A percentile compares a stretch with the other conserved stretches of the same genome.
phyloP scores from a whole-genome alignment of 371 early-diverging fungal genomes.

The Coemansia sp. region DNA sequence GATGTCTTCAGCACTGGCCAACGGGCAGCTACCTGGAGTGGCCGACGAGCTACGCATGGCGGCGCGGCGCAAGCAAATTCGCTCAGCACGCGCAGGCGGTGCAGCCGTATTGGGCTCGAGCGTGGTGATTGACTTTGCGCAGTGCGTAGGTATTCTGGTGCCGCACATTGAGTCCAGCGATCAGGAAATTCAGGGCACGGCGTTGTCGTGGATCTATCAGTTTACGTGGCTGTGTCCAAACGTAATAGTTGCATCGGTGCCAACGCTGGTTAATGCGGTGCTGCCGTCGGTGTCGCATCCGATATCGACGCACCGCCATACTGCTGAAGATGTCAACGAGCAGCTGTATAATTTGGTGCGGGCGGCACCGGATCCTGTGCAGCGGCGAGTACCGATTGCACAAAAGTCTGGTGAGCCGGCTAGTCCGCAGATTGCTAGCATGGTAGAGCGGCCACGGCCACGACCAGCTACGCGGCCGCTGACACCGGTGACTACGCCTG shows the following conservation, averaged over 20 bases:
- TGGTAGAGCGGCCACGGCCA: background rate
- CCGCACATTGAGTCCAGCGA: constrained; percentile 77
- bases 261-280: constrained; percentile 71
- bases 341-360: constrained; percentile 68
- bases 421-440: background rate
- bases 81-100: constrained; percentile 26
- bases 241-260: constrained; percentile 73
- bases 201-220: constrained; percentile 83
- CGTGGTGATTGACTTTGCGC: constrained; percentile 74
- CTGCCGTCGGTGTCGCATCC: constrained; percentile 80
- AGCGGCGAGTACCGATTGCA: constrained; percentile 2
- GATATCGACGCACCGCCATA: constrained; percentile 56
- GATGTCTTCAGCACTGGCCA: constrained; percentile 24
- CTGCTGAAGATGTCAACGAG: constrained; percentile 74
- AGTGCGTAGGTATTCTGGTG: constrained; percentile 75
- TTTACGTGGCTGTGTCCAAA: constrained; percentile 77
- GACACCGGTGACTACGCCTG: constrained; percentile 10
- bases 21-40: constrained; percentile 9
- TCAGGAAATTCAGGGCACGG: constrained; percentile 83
- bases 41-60: constrained; percentile 49
- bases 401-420: background rate
- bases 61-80: constrained; percentile 44
- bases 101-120: constrained; percentile 66
- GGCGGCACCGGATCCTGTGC: constrained; percentile 13
- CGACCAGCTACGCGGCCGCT: constrained; percentile 7